Percentiles rank a stretch among this genome's conserved stretches.
These are phyloP conservation scores for Coniochaeta sp. DNA, from an alignment of 2,329 filamentous ascomycete genomes.

Conservation along the genomic window DNA sequence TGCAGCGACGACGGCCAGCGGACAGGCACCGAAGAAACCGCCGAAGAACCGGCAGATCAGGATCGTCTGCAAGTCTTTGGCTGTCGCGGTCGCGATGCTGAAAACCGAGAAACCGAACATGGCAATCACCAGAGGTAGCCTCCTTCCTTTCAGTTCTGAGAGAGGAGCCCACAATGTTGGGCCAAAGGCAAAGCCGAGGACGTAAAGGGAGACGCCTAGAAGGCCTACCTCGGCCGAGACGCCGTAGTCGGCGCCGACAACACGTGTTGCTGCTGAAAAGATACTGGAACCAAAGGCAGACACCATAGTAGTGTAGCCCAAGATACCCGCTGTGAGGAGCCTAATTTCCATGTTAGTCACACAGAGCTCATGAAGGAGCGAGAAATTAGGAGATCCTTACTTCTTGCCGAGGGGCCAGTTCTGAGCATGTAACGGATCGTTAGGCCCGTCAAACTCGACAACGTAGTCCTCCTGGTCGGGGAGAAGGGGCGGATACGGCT, in stretches of 20 bases:
- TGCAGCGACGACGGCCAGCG: constrained; percentile 61
- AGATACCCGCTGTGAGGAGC: constrained; percentile 55
- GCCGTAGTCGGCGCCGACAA: constrained; percentile 48
- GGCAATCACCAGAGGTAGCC: constrained; percentile 50
- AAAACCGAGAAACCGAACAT: constrained; percentile 66
- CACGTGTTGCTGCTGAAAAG: constrained; percentile 58
- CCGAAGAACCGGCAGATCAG: constrained; percentile 66
- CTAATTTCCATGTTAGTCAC: constrained; percentile 20
- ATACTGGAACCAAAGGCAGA: constrained; percentile 68
- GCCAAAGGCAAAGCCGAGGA: constrained; percentile 56
- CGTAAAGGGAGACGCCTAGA: constrained; percentile 61
- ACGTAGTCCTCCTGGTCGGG: constrained; percentile 70
- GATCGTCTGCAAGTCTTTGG: constrained; percentile 61
- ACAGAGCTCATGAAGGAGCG: neutral
- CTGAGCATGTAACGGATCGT: constrained; percentile 78
- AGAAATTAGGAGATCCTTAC: constrained; percentile 31
- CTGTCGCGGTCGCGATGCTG: constrained; percentile 55
- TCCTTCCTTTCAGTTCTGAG: constrained; percentile 63
- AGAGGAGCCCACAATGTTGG: constrained; percentile 67
- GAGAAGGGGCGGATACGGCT: constrained; percentile 62
- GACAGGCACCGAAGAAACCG: constrained; percentile 65
- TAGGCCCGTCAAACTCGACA: constrained; percentile 75
- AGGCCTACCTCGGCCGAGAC: constrained; percentile 56
- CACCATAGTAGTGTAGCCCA: constrained; percentile 67
- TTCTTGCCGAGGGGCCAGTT: constrained; percentile 82